Conservation (phyloP, 805 yeast species). For the Komagataella ulmi region DNA sequence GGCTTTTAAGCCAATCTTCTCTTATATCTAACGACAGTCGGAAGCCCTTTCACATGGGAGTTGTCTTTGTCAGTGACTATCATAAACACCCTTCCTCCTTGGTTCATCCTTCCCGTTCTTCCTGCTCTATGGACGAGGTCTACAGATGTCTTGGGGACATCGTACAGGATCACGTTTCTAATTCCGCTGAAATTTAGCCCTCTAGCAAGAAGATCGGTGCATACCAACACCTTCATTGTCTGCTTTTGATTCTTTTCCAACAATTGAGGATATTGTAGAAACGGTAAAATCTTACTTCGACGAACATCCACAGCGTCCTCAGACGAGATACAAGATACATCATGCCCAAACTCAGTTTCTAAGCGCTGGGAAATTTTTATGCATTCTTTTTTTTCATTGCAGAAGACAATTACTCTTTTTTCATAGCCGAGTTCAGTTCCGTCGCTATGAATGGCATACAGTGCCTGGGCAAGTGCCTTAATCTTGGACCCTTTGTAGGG, state of each 20-base stretch:
- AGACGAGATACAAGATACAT: constrained; percentile 57
- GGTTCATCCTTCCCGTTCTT: constrained; percentile 87
- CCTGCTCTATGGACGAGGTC: constrained; percentile 90
- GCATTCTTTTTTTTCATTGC: constrained; percentile 60
- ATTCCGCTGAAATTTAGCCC: constrained; percentile 81
- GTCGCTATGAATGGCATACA: constrained; percentile 76
- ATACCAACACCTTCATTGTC: constrained; percentile 54
- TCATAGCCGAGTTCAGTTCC: constrained; percentile 66
- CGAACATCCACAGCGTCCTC: constrained; percentile 51
- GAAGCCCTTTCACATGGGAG: constrained; percentile 74
- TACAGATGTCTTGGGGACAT: constrained; percentile 72
- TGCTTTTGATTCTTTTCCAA: constrained; percentile 14
- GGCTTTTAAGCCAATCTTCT: constrained; percentile 16
- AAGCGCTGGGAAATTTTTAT: constrained; percentile 42
- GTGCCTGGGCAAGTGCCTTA: constrained; percentile 77
- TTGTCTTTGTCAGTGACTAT: constrained; percentile 57
- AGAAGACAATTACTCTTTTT: constrained; percentile 77
- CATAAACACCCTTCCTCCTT: constrained; percentile 76
- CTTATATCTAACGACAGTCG: constrained; percentile 47
- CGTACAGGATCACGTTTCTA: constrained; percentile 71
- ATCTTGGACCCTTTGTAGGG: constrained; percentile 80
- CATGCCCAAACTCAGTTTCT: constrained; percentile 33
- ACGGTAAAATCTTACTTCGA: constrained; percentile 38
- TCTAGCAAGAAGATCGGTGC: constrained; percentile 83
- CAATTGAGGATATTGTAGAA: constrained; percentile 45